Evolutionary conservation across 257 asterid genomes (phyloP).

Genomic region (Penstemon davidsonii): DNA sequence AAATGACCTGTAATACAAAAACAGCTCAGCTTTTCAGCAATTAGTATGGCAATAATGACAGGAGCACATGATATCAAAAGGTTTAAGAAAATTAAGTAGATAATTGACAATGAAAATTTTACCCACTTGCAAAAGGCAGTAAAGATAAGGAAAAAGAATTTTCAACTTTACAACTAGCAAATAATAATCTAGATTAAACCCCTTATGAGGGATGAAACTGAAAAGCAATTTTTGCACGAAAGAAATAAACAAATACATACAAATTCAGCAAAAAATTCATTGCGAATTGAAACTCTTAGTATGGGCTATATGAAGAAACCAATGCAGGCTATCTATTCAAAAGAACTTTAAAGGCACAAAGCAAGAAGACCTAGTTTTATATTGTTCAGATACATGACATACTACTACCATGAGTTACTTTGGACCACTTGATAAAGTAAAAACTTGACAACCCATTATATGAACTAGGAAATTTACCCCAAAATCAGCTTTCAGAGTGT

Average conservation of each 20-base stretch:
- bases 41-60: slow-evolving; percentile 5
- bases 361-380: background rate
- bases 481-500: slow-evolving; percentile 5
- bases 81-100: background rate
- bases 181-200: background rate
- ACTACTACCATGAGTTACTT: slow-evolving; percentile 5
- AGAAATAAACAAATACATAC: slow-evolving; percentile 3
- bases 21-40: slow-evolving; percentile 18
- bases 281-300: background rate
- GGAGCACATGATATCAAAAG: slow-evolving; percentile 17
- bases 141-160: slow-evolving; percentile 9
- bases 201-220: too few species aligned
- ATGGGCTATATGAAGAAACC: background rate
- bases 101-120: slow-evolving; percentile 6
- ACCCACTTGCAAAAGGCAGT: slow-evolving; percentile 5
- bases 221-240: too few species aligned
- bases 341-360: slow-evolving; percentile 1
- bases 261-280: too few species aligned
- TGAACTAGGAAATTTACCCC: slow-evolving; percentile 9
- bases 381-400: slow-evolving; percentile 10
- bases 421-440: slow-evolving; percentile 2
- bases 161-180: slow-evolving; percentile 3
- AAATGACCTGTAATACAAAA: slow-evolving; percentile 56
- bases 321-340: background rate
- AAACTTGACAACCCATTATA: slow-evolving; percentile 5